phyloP scores from a whole-genome alignment of 1,139 yeast species.

The Starmera stellimalicola region DNA sequence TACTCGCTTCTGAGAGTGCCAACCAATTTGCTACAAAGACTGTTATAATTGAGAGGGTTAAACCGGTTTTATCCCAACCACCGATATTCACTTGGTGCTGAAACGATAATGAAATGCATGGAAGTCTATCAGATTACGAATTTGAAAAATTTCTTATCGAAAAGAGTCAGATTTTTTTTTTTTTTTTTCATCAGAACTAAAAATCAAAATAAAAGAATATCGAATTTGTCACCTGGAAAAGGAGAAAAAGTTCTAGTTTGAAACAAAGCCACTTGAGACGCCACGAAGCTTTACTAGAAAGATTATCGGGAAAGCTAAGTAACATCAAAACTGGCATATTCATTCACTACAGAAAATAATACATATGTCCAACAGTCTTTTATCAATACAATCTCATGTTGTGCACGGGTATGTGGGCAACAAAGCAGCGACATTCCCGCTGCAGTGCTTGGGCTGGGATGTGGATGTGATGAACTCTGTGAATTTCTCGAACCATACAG shows the following conservation, averaged over 20 bases:
- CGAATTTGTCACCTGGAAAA: no score
- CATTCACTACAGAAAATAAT: not conserved
- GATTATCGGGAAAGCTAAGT: no score
- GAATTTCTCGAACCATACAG: constrained; percentile 60
- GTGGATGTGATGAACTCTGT: constrained; percentile 59
- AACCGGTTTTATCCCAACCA: constrained; percentile 44
- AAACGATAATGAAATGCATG: no score
- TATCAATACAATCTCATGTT: constrained; percentile 54
- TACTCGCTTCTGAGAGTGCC: constrained; percentile 5
- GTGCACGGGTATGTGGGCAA: constrained; percentile 63
- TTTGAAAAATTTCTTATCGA: no score
- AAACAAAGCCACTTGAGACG: no score
- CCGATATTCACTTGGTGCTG: constrained; percentile 70
- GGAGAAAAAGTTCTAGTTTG: no score
- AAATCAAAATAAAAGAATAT: no score
- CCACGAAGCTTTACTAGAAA: no score
- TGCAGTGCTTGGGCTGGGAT: constrained; percentile 59
- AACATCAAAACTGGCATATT: no score
- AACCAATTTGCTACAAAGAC: constrained; percentile 21
- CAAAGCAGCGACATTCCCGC: constrained; percentile 53
- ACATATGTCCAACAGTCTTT: constrained; percentile 8
- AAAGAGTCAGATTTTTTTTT: no score
- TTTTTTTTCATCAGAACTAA: no score
- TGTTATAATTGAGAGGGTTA: constrained; percentile 56
- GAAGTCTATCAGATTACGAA: no score